Conservation (phyloP, 306 rosid genomes). For the Abrus precatorius region DNA sequence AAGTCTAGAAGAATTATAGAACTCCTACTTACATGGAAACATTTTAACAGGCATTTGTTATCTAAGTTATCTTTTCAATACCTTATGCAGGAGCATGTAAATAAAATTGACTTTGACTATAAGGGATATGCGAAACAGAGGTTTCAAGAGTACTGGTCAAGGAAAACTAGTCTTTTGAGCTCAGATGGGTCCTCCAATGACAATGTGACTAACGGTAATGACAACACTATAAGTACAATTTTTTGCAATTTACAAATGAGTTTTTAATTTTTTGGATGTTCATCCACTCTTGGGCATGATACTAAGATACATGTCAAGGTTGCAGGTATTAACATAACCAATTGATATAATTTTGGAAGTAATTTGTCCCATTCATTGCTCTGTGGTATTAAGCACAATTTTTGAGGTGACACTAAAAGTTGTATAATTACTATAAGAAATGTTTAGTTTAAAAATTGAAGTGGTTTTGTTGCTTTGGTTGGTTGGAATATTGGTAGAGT, state of each 20-base stretch:
- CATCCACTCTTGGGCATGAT: neutral
- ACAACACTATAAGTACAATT: too few relatives aligned
- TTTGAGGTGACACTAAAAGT: too few relatives aligned
- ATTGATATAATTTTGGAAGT: neutral
- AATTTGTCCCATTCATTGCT: neutral
- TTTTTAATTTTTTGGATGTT: neutral
- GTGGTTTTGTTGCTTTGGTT: too few relatives aligned
- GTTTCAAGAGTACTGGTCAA: slow-evolving; percentile 73
- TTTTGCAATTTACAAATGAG: neutral
- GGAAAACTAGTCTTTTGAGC: slow-evolving; percentile 54
- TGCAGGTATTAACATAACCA: neutral
- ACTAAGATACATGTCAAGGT: neutral
- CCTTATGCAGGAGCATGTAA: slow-evolving; percentile 70
- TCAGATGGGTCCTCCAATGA: slow-evolving; percentile 42
- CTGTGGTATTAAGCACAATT: too few relatives aligned
- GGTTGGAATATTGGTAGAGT: too few relatives aligned
- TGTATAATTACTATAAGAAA: too few relatives aligned
- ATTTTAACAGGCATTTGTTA: too few relatives aligned
- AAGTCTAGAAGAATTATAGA: too few relatives aligned
- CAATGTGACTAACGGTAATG: slow-evolving; percentile 25
- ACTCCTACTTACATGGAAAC: too few relatives aligned
- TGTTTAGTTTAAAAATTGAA: too few relatives aligned
- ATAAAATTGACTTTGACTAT: slow-evolving; percentile 81
- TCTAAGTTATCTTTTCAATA: slow-evolving; percentile 18
- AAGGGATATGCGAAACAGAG: slow-evolving; percentile 82